Evolutionary conservation across 73 alveolate species (phyloP).

Genomic region (Loxodes magnus): DNA sequence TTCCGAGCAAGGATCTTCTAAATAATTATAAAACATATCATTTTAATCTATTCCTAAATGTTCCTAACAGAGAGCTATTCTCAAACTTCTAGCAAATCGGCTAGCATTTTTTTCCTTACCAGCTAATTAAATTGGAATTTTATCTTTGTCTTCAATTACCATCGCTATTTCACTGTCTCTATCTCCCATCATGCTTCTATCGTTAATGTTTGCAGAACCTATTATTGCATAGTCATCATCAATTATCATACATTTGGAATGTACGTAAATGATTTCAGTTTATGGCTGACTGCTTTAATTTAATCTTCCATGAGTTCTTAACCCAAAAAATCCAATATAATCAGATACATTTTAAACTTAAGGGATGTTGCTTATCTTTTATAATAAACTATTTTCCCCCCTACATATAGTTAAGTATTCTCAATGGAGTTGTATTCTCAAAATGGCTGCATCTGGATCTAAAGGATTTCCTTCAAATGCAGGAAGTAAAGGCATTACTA

Average conservation of each 20-base stretch:
- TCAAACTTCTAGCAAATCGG: conserved; percentile 22
- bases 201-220: conserved; percentile 94
- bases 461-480: conserved; percentile 16
- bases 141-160: conserved; percentile 25
- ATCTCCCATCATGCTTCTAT: conserved; percentile 79
- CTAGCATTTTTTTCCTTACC: conserved; percentile 16
- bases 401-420: conserved; percentile 45
- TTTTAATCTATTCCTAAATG: conserved; percentile 58
- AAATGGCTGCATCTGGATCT: neutral
- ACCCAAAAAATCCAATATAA: conserved; percentile 68
- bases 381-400: conserved; percentile 43
- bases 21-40: conserved; percentile 6
- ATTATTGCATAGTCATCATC: conserved; percentile 75
- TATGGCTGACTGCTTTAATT: conserved; percentile 46
- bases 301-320: conserved; percentile 72
- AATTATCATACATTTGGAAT: conserved; percentile 79
- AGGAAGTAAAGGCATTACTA: conserved; percentile 86
- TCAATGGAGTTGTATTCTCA: conserved; percentile 50
- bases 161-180: conserved; percentile 87
- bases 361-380: conserved; percentile 28
- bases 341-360: conserved; percentile 58
- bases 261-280: conserved; percentile 76
- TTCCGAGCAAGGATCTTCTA: conserved; percentile 51
- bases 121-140: neutral
- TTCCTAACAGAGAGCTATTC: conserved; percentile 51